Conservation (phyloP, 371 early-diverging fungal species). For the Mucor velutinosus region DNA sequence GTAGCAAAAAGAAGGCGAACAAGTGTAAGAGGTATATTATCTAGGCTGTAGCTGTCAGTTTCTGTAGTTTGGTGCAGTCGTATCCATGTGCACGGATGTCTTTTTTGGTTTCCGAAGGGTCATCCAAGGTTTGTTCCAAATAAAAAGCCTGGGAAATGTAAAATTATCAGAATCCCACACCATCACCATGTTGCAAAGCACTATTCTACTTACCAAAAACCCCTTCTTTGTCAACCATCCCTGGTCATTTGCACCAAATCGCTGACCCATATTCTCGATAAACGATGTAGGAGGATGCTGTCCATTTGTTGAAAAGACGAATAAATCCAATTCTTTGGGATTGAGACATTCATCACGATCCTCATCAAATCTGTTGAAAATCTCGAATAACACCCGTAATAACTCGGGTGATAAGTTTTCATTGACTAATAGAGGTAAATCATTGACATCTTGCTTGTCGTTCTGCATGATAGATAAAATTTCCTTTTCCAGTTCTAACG, state of each 20-base stretch:
- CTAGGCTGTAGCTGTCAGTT: background rate
- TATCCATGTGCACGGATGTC: conserved; percentile 62
- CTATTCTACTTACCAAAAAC: conserved; percentile 37
- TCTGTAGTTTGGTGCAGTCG: conserved; percentile 43
- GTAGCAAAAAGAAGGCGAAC: too few species aligned
- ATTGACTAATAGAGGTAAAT: conserved; percentile 43
- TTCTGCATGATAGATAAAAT: conserved; percentile 47
- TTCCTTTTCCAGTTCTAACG: conserved; percentile 52
- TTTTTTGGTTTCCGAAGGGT: conserved; percentile 60
- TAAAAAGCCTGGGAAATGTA: conserved; percentile 48
- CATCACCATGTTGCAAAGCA: background rate
- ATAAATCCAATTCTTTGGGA: conserved; percentile 50
- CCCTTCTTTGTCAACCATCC: conserved; percentile 60
- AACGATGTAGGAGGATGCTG: conserved; percentile 58
- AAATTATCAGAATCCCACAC: background rate
- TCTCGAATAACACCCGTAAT: conserved; percentile 42
- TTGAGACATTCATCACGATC: conserved; percentile 55
- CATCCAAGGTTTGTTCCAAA: conserved; percentile 63
- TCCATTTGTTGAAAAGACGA: conserved; percentile 63
- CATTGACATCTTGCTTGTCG: conserved; percentile 40
- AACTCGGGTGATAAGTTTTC: conserved; percentile 48
- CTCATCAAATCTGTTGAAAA: conserved; percentile 58
- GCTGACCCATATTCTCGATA: conserved; percentile 57
- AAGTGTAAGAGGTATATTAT: too few species aligned
- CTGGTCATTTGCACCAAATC: conserved; percentile 53